Conservation (phyloP, 257 asterid species). For the Rehmannia glutinosa region DNA sequence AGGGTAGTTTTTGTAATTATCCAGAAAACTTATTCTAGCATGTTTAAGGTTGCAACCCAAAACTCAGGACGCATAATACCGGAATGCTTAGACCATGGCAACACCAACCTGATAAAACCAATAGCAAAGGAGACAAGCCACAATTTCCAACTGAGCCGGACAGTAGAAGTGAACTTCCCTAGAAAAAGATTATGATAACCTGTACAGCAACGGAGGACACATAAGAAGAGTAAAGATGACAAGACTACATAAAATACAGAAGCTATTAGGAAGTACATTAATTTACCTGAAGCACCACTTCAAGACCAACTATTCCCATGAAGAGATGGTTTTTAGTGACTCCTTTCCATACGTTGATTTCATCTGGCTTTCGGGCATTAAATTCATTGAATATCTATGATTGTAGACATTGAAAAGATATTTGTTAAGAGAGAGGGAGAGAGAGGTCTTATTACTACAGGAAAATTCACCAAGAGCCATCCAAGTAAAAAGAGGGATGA, state of each 20-base stretch:
- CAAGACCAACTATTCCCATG: conserved; percentile 58
- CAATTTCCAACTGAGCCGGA: conserved; percentile 77
- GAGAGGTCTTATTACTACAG: too few species aligned
- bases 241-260: neutral
- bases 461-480: too few species aligned
- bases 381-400: conserved; percentile 75
- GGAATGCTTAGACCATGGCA: neutral
- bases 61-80: neutral
- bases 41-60: neutral
- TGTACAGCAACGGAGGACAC: conserved; percentile 17
- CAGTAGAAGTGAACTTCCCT: conserved; percentile 70
- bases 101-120: conserved; percentile 61
- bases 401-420: neutral
- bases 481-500: too few species aligned
- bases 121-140: conserved; percentile 83
- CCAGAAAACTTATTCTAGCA: neutral
- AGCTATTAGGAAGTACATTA: neutral
- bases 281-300: conserved; percentile 77
- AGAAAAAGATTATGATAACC: conserved; percentile 83
- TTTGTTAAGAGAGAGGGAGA: neutral
- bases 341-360: conserved; percentile 73
- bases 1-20: neutral
- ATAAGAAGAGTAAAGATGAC: neutral
- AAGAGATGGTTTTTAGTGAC: conserved; percentile 73
- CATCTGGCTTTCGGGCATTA: conserved; percentile 92